Base-by-base conservation (phyloP, 495 filamentous ascomycete species). In the Tuber melanosporum region DNA sequence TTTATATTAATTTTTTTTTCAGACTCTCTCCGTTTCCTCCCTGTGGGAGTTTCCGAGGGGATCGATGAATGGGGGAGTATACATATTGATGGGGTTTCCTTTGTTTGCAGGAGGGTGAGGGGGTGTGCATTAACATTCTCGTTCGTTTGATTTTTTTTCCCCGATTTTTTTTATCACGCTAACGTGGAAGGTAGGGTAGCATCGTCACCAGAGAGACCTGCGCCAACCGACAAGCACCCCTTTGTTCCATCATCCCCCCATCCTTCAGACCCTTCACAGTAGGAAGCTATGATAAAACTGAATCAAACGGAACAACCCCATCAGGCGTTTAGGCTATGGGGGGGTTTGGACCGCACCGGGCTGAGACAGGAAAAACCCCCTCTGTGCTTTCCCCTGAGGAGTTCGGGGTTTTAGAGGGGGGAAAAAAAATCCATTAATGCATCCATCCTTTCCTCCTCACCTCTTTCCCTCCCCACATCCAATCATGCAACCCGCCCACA, bases 91-190 rank as follows among this genome's bases (percentile, higher is more conserved):
- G 57, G 57, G 57, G 1, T 19, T 19, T 26, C 5, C 57, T 66
- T 66, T 66, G 32, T 36, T 36, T 66, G 57, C 15, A 66, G 26
- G 26, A 36, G 26, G n/a, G 57, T 36, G 26, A 66, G 52, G 52
- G n/a, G 52, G n/a, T 2, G 26, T 6, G 14, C 32, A 14, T 66
- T 36, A 8, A 36, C 26, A 66, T 36, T 66, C 57, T 26, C 57
- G n/a, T 32, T 66, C 57, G 57, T 36, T 66, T 66, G 57, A 32
- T 66, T 66, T 66, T 66, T 62, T 66, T 66, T 17, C 57, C 57
- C 57, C 12, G 4, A 36, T 17, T 66, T 66, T 66, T 66, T 66
- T 66, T 26, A 66, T 36, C 57, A 36, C 57, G 57, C 57, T 66
- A 66, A 36, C 57, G 57, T 66, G 57, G 26, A 66, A 36, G 14